phyloP scores from a whole-genome alignment of 1,139 yeast genomes.

The Eremothecium coryli region DNA sequence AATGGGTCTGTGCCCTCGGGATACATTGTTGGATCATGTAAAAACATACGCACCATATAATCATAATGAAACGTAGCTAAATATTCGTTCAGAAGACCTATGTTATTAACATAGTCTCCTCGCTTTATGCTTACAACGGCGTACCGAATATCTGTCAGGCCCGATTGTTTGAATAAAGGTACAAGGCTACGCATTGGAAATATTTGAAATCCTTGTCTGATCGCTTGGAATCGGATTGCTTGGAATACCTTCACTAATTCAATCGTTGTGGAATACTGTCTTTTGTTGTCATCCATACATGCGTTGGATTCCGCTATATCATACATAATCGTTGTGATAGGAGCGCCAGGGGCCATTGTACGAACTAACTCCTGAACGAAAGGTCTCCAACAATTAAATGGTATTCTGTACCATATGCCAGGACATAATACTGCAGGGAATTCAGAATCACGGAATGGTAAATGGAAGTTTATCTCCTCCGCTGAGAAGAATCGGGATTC shows the following conservation, averaged over 20 bases:
- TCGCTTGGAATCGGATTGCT: slow-evolving; percentile 21
- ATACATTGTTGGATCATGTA: slow-evolving; percentile 13
- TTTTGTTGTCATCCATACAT: slow-evolving; percentile 9
- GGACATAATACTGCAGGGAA: slow-evolving; percentile 26
- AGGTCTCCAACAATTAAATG: slow-evolving; percentile 24
- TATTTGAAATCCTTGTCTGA: slow-evolving; percentile 23
- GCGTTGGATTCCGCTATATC: slow-evolving; percentile 23
- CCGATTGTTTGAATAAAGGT: slow-evolving; percentile 22
- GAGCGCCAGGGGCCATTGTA: slow-evolving; percentile 26
- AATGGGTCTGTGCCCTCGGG: slow-evolving; percentile 18
- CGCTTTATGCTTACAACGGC: slow-evolving; percentile 22
- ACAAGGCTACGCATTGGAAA: slow-evolving; percentile 25
- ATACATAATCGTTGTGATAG: slow-evolving; percentile 18
- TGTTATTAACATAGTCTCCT: slow-evolving; percentile 24
- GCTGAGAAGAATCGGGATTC: slow-evolving; percentile 13
- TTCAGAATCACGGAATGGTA: slow-evolving; percentile 23
- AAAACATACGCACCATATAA: slow-evolving; percentile 15
- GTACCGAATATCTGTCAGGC: slow-evolving; percentile 24
- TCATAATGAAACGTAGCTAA: slow-evolving; percentile 19
- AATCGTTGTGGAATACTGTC: slow-evolving; percentile 15
- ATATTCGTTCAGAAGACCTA: slow-evolving; percentile 27
- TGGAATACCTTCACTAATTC: slow-evolving; percentile 23
- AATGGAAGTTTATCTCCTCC: slow-evolving; percentile 17
- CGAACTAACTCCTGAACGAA: slow-evolving; percentile 24
- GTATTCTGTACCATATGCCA: slow-evolving; percentile 22